Evolutionary conservation across 2,329 filamentous ascomycete species (phyloP).

Genomic region (Fusarium brevicatenulatum): DNA sequence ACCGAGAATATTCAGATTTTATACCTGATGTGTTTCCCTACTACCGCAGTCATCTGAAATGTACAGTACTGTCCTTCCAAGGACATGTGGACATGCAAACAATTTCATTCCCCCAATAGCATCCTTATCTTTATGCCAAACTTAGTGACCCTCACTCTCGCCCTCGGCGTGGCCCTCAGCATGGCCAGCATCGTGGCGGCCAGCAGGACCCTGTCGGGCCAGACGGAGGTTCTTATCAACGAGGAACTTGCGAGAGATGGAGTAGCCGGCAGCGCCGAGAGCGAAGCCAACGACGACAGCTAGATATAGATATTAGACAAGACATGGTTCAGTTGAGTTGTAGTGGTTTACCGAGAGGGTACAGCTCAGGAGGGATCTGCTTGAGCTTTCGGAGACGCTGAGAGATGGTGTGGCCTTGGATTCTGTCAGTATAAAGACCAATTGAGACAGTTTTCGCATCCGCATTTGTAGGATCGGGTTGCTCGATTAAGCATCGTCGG

Average conservation of each 20-base stretch:
- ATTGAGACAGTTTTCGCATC: conserved; percentile 30
- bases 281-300: conserved; percentile 90
- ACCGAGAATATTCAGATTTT: conserved; percentile 41
- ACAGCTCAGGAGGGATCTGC: conserved; percentile 92
- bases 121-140: conserved; percentile 16
- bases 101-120: conserved; percentile 27
- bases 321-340: conserved; percentile 26
- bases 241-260: conserved; percentile 80
- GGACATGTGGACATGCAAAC: conserved; percentile 34
- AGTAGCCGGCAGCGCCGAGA: conserved; percentile 83
- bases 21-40: conserved; percentile 39
- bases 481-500: conserved; percentile 18
- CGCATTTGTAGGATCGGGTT: conserved; percentile 22
- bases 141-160: conserved; percentile 48
- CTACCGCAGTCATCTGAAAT: conserved; percentile 41
- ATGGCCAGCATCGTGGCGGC: conserved; percentile 52
- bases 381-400: conserved; percentile 91
- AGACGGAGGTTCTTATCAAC: conserved; percentile 95
- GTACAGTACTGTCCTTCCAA: conserved; percentile 37
- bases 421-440: conserved; percentile 38
- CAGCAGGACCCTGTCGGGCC: conserved; percentile 70
- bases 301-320: conserved; percentile 52
- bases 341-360: conserved; percentile 80
- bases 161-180: conserved; percentile 21
- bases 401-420: conserved; percentile 90